These are phyloP conservation scores for Dactylonectria macrodidyma DNA, from an alignment of 2,329 filamentous ascomycete genomes.

Conservation along the genomic window DNA sequence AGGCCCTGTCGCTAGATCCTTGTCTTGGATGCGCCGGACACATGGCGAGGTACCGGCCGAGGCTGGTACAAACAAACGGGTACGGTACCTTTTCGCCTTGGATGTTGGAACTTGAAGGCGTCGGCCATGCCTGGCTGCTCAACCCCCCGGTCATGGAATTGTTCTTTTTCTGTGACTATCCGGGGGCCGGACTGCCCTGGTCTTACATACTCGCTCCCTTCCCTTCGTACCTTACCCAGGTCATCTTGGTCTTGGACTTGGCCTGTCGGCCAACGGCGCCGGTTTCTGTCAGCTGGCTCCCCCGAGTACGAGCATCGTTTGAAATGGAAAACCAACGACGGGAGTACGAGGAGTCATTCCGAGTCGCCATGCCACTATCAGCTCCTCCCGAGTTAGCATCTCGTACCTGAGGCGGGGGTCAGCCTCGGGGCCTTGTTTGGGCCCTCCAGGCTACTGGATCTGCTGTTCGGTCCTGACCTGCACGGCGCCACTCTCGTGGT, in stretches of 20 bases:
- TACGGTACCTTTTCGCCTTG: conserved; percentile 25
- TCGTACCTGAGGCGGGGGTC: conserved; percentile 16
- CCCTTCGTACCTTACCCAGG: not conserved
- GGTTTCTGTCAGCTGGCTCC: conserved; percentile 30
- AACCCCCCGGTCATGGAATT: conserved; percentile 46
- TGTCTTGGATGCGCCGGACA: conserved; percentile 41
- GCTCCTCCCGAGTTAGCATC: conserved; percentile 17
- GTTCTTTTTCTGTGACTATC: conserved; percentile 47
- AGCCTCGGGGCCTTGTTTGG: conserved; percentile 21
- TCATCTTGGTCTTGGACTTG: conserved; percentile 8
- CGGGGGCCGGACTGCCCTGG: conserved; percentile 33
- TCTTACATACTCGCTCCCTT: conserved; percentile 15
- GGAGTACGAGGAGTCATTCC: not conserved
- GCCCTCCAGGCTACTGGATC: conserved; percentile 12
- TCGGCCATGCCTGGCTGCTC: conserved; percentile 16
- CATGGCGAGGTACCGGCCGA: conserved; percentile 43
- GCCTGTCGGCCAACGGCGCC: conserved; percentile 28
- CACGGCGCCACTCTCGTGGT: conserved; percentile 21
- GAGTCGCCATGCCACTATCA: not conserved
- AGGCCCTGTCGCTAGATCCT: conserved; percentile 22
- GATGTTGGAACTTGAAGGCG: conserved; percentile 17
- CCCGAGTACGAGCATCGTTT: conserved; percentile 26
- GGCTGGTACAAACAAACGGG: conserved; percentile 34
- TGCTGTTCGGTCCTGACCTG: conserved; percentile 1
- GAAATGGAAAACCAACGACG: not conserved